Conservation (phyloP, 176 grass and related monocot genomes). For the Saccharum officinarum region DNA sequence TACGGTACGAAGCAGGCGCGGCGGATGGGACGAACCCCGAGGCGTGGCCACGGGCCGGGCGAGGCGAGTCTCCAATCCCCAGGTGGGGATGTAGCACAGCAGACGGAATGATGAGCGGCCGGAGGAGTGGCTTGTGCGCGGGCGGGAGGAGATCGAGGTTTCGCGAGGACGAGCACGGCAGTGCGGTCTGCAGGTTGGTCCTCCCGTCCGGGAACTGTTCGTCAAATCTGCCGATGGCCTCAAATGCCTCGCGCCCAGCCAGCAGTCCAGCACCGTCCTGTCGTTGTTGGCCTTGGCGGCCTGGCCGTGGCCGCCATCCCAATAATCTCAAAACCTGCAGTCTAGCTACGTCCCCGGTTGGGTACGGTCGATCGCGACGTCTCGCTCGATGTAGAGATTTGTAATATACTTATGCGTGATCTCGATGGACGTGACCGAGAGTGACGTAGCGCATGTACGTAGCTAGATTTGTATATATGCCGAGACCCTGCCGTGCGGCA, state of each 20-base stretch:
- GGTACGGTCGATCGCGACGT: background rate
- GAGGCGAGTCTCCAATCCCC: background rate
- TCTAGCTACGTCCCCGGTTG: background rate
- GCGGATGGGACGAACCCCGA: background rate
- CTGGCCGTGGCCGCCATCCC: background rate
- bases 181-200: background rate
- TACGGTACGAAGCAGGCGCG: background rate
- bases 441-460: too few species aligned
- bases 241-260: background rate
- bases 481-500: too few species aligned
- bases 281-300: slow-evolving; percentile 21
- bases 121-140: background rate
- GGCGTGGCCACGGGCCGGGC: background rate
- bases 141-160: background rate
- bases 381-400: background rate
- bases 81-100: background rate
- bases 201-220: slow-evolving; percentile 20
- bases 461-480: too few species aligned
- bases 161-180: background rate
- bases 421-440: background rate
- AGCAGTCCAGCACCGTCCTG: background rate
- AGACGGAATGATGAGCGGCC: slow-evolving; percentile 36
- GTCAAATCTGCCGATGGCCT: background rate
- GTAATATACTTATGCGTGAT: background rate
- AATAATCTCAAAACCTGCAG: background rate